phyloP scores from a whole-genome alignment of 495 filamentous ascomycete genomes.

The Trypethelium eluteriae region DNA sequence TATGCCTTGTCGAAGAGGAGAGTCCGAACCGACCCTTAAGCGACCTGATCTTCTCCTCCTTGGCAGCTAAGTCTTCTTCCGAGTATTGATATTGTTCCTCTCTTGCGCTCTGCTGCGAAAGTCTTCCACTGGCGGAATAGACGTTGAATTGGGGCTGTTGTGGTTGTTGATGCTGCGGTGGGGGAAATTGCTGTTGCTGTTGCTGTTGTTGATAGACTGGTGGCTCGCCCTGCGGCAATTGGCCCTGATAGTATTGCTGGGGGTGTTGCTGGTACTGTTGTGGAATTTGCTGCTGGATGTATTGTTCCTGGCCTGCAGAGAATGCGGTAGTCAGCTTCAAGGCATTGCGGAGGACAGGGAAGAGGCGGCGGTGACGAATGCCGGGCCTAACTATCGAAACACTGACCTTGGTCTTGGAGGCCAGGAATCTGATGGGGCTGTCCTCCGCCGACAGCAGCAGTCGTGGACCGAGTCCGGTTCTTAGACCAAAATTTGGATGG shows the following conservation, averaged over 20 bases:
- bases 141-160: conserved; percentile 9
- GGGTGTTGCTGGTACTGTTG: conserved; percentile 11
- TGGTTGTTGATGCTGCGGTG: conserved; percentile 9
- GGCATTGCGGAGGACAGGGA: not conserved
- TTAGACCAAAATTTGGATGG: conserved; percentile 11
- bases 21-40: not conserved
- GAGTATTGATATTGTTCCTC: not conserved
- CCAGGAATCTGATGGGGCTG: conserved; percentile 9
- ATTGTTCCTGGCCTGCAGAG: conserved; percentile 4
- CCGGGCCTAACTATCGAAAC: not conserved
- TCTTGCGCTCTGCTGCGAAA: not conserved
- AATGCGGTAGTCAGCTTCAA: not conserved
- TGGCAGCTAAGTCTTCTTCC: not conserved
- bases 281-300: not conserved
- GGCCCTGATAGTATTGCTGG: conserved; percentile 10
- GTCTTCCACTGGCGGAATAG: not conserved
- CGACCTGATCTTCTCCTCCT: conserved; percentile 2
- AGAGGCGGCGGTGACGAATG: not conserved
- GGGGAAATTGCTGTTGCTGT: conserved; percentile 8
- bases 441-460: conserved; percentile 5
- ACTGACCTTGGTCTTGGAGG: conserved; percentile 4
- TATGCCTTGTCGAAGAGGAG: not conserved
- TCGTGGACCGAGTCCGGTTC: conserved; percentile 11
- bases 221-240: not conserved
- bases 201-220: conserved; percentile 12